These are phyloP conservation scores for Calvatia gigantea DNA, from an alignment of 768 basidiomycete genomes.

Conservation along the genomic window DNA sequence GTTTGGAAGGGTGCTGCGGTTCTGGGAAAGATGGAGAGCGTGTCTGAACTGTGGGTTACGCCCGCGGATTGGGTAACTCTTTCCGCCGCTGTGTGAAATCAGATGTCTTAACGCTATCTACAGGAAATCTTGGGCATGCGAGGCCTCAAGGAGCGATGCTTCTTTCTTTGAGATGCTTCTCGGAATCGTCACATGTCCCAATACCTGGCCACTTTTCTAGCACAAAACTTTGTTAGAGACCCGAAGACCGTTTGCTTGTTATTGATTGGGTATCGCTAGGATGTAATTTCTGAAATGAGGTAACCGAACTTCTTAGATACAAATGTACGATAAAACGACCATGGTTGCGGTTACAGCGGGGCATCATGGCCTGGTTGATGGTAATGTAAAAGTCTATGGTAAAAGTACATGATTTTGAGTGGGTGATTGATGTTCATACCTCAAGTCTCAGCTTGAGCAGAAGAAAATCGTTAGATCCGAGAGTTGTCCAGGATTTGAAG, in stretches of 20 bases:
- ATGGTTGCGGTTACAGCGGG: background rate
- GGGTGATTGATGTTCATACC: slow-evolving; percentile 33
- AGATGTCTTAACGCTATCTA: slow-evolving; percentile 3
- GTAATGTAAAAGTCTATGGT: background rate
- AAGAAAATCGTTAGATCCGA: slow-evolving; percentile 51
- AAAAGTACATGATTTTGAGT: background rate
- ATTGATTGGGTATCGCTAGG: slow-evolving; percentile 6
- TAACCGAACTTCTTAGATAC: background rate
- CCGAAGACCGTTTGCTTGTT: background rate
- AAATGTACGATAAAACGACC: background rate
- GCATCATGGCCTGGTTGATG: background rate
- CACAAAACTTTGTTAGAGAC: background rate
- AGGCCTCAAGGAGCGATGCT: slow-evolving; percentile 78
- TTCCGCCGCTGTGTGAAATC: background rate
- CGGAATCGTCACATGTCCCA: background rate
- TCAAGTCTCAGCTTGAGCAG: slow-evolving; percentile 50
- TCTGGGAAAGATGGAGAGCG: slow-evolving; percentile 87
- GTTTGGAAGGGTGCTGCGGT: slow-evolving; percentile 96
- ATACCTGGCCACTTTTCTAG: background rate
- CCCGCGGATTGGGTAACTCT: slow-evolving; percentile 78
- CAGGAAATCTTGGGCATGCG: slow-evolving; percentile 80
- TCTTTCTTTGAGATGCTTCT: slow-evolving; percentile 60
- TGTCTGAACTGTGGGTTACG: slow-evolving; percentile 87
- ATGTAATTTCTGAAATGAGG: slow-evolving; percentile 10
- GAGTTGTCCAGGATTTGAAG: slow-evolving; percentile 42